These are phyloP conservation scores for Solanum virginianum DNA, from an alignment of 257 asterid species.

Conservation along the genomic window DNA sequence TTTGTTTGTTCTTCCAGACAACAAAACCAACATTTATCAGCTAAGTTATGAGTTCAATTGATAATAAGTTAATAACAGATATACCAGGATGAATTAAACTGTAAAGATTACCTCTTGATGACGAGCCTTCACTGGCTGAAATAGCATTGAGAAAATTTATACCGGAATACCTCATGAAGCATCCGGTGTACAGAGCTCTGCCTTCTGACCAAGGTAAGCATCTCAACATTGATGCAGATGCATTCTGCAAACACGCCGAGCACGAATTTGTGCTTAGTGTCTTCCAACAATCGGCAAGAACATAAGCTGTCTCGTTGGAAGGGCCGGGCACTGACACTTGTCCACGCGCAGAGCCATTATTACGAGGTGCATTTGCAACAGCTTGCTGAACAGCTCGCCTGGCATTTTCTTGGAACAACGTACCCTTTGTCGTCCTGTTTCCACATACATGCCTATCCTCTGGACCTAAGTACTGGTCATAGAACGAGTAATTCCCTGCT, in stretches of 20 bases:
- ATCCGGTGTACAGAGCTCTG: slow-evolving; percentile 50
- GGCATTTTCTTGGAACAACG: not conserved
- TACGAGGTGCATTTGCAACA: not conserved
- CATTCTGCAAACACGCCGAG: not conserved
- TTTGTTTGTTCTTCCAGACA: not conserved
- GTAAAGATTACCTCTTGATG: not conserved
- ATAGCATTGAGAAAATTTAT: slow-evolving; percentile 43
- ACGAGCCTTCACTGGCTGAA: not conserved
- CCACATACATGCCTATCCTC: not conserved
- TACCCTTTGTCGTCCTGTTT: not conserved
- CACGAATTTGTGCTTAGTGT: not conserved
- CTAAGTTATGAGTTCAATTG: not conserved
- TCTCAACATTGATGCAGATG: not conserved
- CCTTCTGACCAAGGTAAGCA: not conserved
- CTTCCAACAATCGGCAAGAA: not conserved
- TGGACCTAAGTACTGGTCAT: not conserved
- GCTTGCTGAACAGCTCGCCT: not conserved
- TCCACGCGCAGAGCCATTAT: not conserved
- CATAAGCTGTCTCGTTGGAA: not conserved
- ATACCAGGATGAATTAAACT: not conserved
- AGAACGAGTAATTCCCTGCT: not conserved
- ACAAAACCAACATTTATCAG: not conserved
- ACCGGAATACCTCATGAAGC: slow-evolving; percentile 59
- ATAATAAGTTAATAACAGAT: not conserved
- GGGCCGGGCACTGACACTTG: not conserved